phyloP scores from a whole-genome alignment of 495 filamentous ascomycete genomes.

The Penicillium lividum region DNA sequence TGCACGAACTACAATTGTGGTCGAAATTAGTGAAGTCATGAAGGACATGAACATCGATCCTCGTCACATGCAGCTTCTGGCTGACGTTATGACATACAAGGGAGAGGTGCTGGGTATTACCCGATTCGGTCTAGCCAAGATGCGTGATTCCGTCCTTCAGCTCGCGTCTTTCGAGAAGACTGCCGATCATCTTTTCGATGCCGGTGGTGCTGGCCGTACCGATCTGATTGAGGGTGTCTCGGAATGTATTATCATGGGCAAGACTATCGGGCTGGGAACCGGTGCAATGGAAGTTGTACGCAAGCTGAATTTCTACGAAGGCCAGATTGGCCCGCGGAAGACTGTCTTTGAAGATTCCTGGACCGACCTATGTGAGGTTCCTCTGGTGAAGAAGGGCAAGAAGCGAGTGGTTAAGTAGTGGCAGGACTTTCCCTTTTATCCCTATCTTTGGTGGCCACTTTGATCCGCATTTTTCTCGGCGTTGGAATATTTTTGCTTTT shows the following conservation, averaged over 20 bases:
- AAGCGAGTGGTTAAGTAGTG: slow-evolving; percentile 26
- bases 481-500: slow-evolving; percentile 22
- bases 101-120: slow-evolving; percentile 98
- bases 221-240: slow-evolving; percentile 90
- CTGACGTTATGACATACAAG: slow-evolving; percentile 99
- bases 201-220: slow-evolving; percentile 82
- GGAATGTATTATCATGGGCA: slow-evolving; percentile 98
- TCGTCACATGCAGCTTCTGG: slow-evolving; percentile 95
- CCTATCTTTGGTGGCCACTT: background rate
- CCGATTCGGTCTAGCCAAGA: slow-evolving; percentile 93
- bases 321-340: slow-evolving; percentile 61
- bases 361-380: slow-evolving; percentile 44
- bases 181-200: slow-evolving; percentile 95
- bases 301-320: slow-evolving; percentile 64
- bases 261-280: slow-evolving; percentile 86
- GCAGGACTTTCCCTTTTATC: slow-evolving; percentile 8
- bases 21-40: slow-evolving; percentile 83
- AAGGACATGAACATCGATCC: slow-evolving; percentile 93
- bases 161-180: slow-evolving; percentile 98
- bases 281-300: slow-evolving; percentile 88
- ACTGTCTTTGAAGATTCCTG: slow-evolving; percentile 79
- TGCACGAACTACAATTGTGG: slow-evolving; percentile 78
- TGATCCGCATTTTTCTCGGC: slow-evolving; percentile 28
- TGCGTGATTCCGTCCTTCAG: slow-evolving; percentile 92
- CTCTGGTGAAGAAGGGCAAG: slow-evolving; percentile 23